Evolutionary conservation across 2,329 filamentous ascomycete species (phyloP).

Genomic region (Diaporthe ilicicola): DNA sequence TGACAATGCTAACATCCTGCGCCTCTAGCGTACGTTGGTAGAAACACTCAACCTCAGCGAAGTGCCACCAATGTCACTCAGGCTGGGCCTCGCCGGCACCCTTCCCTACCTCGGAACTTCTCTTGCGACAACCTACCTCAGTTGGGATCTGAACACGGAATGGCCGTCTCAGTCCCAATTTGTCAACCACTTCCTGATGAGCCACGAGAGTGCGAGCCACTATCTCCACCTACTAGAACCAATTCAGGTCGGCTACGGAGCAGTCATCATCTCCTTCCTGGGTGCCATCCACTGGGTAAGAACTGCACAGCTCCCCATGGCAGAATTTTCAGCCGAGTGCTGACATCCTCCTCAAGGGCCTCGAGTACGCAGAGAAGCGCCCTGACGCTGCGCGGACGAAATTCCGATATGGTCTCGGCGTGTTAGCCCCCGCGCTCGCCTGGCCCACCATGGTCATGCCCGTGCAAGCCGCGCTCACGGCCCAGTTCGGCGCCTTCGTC

Average conservation of each 20-base stretch:
- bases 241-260: conserved; percentile 89
- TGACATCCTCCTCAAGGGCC: conserved; percentile 56
- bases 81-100: conserved; percentile 79
- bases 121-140: conserved; percentile 80
- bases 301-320: accelerated
- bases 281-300: conserved; percentile 87
- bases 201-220: conserved; percentile 74
- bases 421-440: conserved; percentile 80
- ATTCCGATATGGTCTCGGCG: conserved; percentile 83
- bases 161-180: conserved; percentile 66
- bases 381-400: conserved; percentile 70
- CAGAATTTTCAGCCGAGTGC: not conserved
- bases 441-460: conserved; percentile 92
- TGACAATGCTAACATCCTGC: not conserved
- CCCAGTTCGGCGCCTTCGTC: conserved; percentile 86
- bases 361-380: conserved; percentile 81
- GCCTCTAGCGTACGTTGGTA: conserved; percentile 66
- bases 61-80: conserved; percentile 74
- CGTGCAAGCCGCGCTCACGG: conserved; percentile 83
- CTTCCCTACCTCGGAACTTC: conserved; percentile 89
- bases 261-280: conserved; percentile 91
- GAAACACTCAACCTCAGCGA: conserved; percentile 72
- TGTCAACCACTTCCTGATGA: conserved; percentile 72
- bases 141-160: conserved; percentile 81
- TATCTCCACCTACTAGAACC: conserved; percentile 82